A percentile compares a stretch with the other conserved stretches of the same genome.
These are phyloP conservation scores for Phytophthora hibernalis DNA, from an alignment of 352 stramenopile species.

Conservation along the genomic window DNA sequence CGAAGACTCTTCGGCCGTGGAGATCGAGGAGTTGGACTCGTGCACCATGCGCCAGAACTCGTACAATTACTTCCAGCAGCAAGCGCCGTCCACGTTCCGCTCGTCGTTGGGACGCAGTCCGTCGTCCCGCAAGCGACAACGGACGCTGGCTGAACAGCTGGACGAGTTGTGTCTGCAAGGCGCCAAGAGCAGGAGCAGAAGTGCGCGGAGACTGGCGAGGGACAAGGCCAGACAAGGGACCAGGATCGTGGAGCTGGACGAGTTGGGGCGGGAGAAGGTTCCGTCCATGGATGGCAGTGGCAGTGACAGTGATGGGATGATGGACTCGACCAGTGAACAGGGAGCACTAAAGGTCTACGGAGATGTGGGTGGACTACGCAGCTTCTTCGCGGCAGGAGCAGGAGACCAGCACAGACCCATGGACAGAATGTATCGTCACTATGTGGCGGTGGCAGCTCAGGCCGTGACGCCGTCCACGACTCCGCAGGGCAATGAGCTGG, in stretches of 20 bases:
- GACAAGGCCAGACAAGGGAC: conserved; percentile 7
- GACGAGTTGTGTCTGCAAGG: conserved; percentile 56
- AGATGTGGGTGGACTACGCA: conserved; percentile 31
- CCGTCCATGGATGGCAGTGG: conserved; percentile 24
- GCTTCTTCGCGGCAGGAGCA: conserved; percentile 56
- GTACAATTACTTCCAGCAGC: conserved; percentile 76
- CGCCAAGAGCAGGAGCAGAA: conserved; percentile 17
- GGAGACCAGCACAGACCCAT: conserved; percentile 45
- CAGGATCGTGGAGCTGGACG: conserved; percentile 35
- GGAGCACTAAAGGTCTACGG: conserved; percentile 48
- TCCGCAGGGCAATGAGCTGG: conserved; percentile 44
- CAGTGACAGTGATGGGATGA: conserved; percentile 39
- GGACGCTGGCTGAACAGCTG: conserved; percentile 70
- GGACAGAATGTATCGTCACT: conserved; percentile 77
- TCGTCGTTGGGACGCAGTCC: conserved; percentile 26
- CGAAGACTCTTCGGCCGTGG: conserved; percentile 44
- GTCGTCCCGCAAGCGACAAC: conserved; percentile 57
- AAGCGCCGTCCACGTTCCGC: conserved; percentile 32
- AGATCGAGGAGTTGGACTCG: conserved; percentile 77
- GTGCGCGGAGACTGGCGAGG: conserved; percentile 8
- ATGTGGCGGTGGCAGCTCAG: conserved; percentile 49
- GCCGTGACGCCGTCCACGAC: conserved; percentile 36
- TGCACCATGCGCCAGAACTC: conserved; percentile 72
- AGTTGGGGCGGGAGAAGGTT: conserved; percentile 25
- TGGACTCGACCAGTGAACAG: conserved; percentile 24